Evolutionary conservation across 306 rosid species (phyloP).

Genomic region (Prosopis cineraria): DNA sequence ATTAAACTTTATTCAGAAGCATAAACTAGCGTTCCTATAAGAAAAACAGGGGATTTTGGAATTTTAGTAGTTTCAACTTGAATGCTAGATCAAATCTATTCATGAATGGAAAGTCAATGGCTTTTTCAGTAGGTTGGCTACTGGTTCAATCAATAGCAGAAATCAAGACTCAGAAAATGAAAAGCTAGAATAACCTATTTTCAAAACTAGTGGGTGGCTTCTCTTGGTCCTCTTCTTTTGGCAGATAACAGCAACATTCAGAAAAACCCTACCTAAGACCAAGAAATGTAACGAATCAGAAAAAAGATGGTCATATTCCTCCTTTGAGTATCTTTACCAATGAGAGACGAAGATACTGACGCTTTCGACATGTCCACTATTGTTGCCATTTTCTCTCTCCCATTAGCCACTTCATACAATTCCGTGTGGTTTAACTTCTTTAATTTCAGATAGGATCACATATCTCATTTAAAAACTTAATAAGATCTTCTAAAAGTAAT

Average conservation of each 20-base stretch:
- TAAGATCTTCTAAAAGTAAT: neutral
- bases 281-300: constrained; percentile 28
- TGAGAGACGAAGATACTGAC: constrained; percentile 32
- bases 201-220: constrained; percentile 18
- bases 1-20: neutral
- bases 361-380: constrained; percentile 8
- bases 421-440: neutral
- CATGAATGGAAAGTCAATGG: neutral
- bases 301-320: constrained; percentile 27
- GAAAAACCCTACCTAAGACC: constrained; percentile 28
- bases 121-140: constrained; percentile 1
- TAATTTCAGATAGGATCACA: neutral
- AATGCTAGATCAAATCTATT: neutral
- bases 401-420: constrained; percentile 21
- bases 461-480: neutral
- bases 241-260: constrained; percentile 8
- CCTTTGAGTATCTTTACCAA: constrained; percentile 35
- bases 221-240: constrained; percentile 8
- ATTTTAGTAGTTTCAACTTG: neutral
- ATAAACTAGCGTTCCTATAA: neutral
- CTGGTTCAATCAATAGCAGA: neutral
- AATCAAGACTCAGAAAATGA: constrained; percentile 4
- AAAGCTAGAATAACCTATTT: constrained; percentile 19
- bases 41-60: neutral
- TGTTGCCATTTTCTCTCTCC: neutral